Conservation (phyloP, 2,329 filamentous ascomycete species). For the Phialocephala sp. region DNA sequence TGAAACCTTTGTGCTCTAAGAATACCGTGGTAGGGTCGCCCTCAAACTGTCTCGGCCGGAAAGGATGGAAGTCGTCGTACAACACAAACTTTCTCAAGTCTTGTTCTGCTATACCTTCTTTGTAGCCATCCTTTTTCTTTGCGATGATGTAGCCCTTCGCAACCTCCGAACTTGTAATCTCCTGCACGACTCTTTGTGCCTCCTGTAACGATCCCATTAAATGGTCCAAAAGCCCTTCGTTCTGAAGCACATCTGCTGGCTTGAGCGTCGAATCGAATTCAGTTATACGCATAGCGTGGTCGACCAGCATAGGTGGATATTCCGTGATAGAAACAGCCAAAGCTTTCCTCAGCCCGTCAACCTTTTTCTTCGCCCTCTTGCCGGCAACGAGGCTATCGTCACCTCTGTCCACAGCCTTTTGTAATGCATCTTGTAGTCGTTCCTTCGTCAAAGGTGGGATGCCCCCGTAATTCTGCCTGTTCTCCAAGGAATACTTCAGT, state of each 20-base stretch:
- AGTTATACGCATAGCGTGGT: conserved; percentile 77
- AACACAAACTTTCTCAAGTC: conserved; percentile 56
- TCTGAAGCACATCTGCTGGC: conserved; percentile 72
- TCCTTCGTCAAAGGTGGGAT: conserved; percentile 77
- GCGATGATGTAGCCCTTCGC: conserved; percentile 90
- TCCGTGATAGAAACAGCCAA: conserved; percentile 86
- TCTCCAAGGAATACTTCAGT: conserved; percentile 76
- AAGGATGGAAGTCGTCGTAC: conserved; percentile 96
- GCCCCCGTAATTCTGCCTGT: conserved; percentile 82
- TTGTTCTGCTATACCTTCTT: conserved; percentile 44
- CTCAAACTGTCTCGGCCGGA: conserved; percentile 80
- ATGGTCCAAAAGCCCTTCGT: conserved; percentile 66
- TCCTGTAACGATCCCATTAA: conserved; percentile 72
- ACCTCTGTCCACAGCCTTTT: conserved; percentile 66
- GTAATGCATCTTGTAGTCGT: conserved; percentile 71
- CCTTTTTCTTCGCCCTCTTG: conserved; percentile 78
- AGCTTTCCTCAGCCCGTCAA: conserved; percentile 78
- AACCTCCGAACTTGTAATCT: conserved; percentile 67
- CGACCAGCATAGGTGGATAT: conserved; percentile 83
- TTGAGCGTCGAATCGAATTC: conserved; percentile 72
- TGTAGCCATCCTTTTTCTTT: conserved; percentile 54
- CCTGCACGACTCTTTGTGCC: conserved; percentile 71
- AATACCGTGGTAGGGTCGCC: conserved; percentile 69
- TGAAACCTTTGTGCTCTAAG: conserved; percentile 83
- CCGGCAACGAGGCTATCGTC: conserved; percentile 53